phyloP scores from a whole-genome alignment of 345 rosid genomes.

The Populus tremula region DNA sequence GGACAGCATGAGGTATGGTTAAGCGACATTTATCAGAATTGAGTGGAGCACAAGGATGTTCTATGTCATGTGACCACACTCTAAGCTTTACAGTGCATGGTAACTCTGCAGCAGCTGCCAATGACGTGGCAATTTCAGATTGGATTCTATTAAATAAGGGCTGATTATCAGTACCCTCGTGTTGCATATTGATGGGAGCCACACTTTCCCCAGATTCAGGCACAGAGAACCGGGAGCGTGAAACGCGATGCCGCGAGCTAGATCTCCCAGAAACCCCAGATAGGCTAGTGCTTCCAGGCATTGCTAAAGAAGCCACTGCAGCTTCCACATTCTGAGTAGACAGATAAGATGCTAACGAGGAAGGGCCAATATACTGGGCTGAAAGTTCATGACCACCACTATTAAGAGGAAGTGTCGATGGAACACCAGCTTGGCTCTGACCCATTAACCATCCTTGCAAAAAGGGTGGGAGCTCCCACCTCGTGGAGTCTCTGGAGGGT shows the following conservation, averaged over 20 bases:
- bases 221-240: slow-evolving; percentile 41
- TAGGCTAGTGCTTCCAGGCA: slow-evolving; percentile 47
- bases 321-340: slow-evolving; percentile 48
- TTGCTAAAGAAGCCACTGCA: slow-evolving; percentile 44
- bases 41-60: slow-evolving; percentile 63
- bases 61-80: slow-evolving; percentile 80
- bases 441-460: slow-evolving; percentile 79
- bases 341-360: slow-evolving; percentile 28
- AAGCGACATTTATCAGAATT: slow-evolving; percentile 64
- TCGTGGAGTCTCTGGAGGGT: slow-evolving; percentile 54
- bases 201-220: slow-evolving; percentile 44
- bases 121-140: slow-evolving; percentile 70
- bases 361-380: slow-evolving; percentile 33
- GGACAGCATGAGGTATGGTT: slow-evolving; percentile 87
- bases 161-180: slow-evolving; percentile 42
- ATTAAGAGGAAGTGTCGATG: slow-evolving; percentile 41
- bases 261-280: slow-evolving; percentile 51
- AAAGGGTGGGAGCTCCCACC: slow-evolving; percentile 63
- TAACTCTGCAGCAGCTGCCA: slow-evolving; percentile 90
- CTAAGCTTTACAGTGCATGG: slow-evolving; percentile 94
- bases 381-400: slow-evolving; percentile 37
- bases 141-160: slow-evolving; percentile 61
- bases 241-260: slow-evolving; percentile 33
- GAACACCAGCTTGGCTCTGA: slow-evolving; percentile 60
- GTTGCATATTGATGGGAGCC: slow-evolving; percentile 30